Base-by-base conservation (phyloP, 768 basidiomycete species). In the Paxillus rubicundulus region DNA sequence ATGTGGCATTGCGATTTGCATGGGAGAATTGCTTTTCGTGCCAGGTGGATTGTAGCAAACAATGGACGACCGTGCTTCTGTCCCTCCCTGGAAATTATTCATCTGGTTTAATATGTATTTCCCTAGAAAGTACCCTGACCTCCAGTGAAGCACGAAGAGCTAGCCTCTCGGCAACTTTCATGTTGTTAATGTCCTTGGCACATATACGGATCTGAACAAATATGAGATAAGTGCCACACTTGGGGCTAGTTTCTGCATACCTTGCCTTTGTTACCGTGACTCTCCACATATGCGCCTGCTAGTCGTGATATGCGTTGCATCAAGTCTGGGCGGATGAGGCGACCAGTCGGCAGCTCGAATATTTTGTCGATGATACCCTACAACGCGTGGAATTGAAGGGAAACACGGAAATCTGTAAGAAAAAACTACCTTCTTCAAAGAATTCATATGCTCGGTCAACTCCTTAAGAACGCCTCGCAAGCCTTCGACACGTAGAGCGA, bases 221-320 rank as follows among this genome's bases (percentile, higher is more conserved):
- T 39, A 20, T 56, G 21, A 56, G 21, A 21, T 45, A 14, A 9
- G 20, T n/a, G 16, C 37, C 44, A 44, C 34, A 30, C 32, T 8
- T 8, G 39, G 9, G n/a, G 5, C 3, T 34, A n/a, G 43, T 49
- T 34, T 40, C 45, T 39, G 39, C 66, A 53, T 56, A 82, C 85
- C 68, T 75, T 73, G 53, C 78, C 77, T 48, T 72, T 69, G 38
- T 65, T 59, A 20, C 75, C 77, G 24, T 74, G 60, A 52, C 75
- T 77, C 62, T 87, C 84, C 5, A 83, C 66, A 56, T 84, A 83
- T 4, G 84, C 87, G 40, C 81, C 82, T 7, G 86, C 76, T 17
- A 81, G 51, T 47, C 85, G 82, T n/a, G 89, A 91, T 53, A 91
- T 81, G 24, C 75, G 76, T 54, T 82, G 81, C 18, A 85, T 59